Percentiles rank a stretch among this genome's conserved stretches.
phyloP scores from a whole-genome alignment of 83 land plant species.

The Diphasiastrum complanatum region DNA sequence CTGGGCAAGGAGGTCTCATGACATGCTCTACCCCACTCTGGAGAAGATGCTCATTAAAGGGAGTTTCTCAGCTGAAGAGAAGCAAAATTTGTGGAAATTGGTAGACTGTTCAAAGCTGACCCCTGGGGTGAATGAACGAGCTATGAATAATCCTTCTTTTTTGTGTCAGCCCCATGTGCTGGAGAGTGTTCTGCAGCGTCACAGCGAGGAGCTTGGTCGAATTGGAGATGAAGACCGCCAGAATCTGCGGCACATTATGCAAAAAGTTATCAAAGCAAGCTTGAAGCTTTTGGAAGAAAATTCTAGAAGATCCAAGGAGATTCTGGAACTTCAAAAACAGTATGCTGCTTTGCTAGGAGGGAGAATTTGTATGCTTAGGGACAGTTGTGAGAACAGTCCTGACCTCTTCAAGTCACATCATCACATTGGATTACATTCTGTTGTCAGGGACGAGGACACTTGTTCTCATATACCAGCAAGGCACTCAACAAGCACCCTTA shows the following conservation, averaged over 20 bases:
- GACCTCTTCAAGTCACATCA: slow-evolving; percentile 17
- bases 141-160: slow-evolving; percentile 32
- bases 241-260: slow-evolving; percentile 38
- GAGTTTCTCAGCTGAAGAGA: slow-evolving; percentile 18
- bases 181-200: slow-evolving; percentile 36
- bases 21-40: slow-evolving; percentile 30
- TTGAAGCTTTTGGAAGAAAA: slow-evolving; percentile 49
- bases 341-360: slow-evolving; percentile 37
- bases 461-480: too few relatives aligned
- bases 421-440: too few relatives aligned
- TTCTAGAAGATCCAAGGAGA: slow-evolving; percentile 44
- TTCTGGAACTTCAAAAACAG: slow-evolving; percentile 44
- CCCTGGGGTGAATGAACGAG: slow-evolving; percentile 27
- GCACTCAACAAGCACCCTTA: too few relatives aligned
- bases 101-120: slow-evolving; percentile 38
- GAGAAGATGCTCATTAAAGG: slow-evolving; percentile 29
- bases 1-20: slow-evolving; percentile 29
- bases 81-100: slow-evolving; percentile 35
- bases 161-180: slow-evolving; percentile 46
- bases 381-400: slow-evolving; percentile 26
- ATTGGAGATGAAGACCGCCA: slow-evolving; percentile 31
- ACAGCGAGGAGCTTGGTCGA: slow-evolving; percentile 36
- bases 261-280: slow-evolving; percentile 49
- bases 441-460: too few relatives aligned
- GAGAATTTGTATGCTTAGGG: slow-evolving; percentile 8